Conservation (phyloP, 306 rosid species). For the Oxytropis ochrocephala region DNA sequence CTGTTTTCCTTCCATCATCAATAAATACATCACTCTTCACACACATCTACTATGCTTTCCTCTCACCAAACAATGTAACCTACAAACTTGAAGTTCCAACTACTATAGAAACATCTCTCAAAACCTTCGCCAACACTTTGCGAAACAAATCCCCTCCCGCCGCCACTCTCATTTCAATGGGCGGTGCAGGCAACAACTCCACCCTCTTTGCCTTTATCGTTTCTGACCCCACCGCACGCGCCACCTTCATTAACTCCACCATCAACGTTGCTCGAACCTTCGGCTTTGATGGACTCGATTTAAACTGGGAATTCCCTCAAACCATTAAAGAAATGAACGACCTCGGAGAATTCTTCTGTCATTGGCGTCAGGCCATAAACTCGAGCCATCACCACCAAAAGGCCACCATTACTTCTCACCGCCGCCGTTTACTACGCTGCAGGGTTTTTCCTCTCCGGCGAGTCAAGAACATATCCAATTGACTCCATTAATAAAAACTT, state of each 20-base stretch:
- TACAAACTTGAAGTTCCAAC: constrained; percentile 29
- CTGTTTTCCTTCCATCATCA: constrained; percentile 46
- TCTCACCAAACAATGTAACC: constrained; percentile 36
- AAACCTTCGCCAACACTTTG: constrained; percentile 40
- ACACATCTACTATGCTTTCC: constrained; percentile 56
- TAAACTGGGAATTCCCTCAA: constrained; percentile 72
- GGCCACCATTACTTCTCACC: constrained; percentile 45
- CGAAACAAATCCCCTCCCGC: constrained; percentile 20
- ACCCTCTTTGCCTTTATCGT: constrained; percentile 35
- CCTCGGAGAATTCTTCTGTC: constrained; percentile 29
- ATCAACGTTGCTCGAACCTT: constrained; percentile 46
- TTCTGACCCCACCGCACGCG: constrained; percentile 32
- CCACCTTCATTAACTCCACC: constrained; percentile 50
- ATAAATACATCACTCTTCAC: constrained; percentile 62
- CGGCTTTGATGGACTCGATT: constrained; percentile 61
- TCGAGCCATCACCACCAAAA: constrained; percentile 18
- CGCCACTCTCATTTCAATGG: constrained; percentile 47
- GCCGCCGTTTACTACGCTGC: constrained; percentile 65
- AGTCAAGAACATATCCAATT: constrained; percentile 35
- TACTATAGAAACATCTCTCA: constrained; percentile 22
- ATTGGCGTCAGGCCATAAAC: constrained; percentile 31
- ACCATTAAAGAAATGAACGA: constrained; percentile 33
- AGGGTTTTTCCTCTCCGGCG: neutral
- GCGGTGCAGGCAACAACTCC: constrained; percentile 35
- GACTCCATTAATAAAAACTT: constrained; percentile 28